A percentile compares a stretch with the other conserved stretches of the same genome.
phyloP scores from a whole-genome alignment of 345 rosid species.

The Euphorbia tirucalli region DNA sequence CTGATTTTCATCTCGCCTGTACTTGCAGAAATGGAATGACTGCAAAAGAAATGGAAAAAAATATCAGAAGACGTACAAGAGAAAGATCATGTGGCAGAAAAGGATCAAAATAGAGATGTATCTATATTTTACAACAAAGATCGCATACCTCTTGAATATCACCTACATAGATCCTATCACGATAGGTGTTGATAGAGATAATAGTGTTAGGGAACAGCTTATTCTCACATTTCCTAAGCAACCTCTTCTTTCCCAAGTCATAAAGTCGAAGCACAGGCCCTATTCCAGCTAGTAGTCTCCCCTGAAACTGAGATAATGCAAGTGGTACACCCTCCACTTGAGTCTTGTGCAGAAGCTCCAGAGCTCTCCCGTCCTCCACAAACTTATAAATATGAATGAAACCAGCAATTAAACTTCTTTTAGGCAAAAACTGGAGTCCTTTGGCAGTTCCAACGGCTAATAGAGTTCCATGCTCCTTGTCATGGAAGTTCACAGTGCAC shows the following conservation, averaged over 20 bases:
- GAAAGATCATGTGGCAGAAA: neutral
- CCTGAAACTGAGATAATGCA: slow-evolving; percentile 91
- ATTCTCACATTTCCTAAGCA: slow-evolving; percentile 95
- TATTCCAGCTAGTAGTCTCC: slow-evolving; percentile 87
- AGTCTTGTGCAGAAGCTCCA: slow-evolving; percentile 91
- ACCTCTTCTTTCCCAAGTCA: slow-evolving; percentile 85
- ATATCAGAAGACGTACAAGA: neutral
- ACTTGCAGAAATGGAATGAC: slow-evolving; percentile 99
- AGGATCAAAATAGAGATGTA: no score
- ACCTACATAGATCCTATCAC: slow-evolving; percentile 91
- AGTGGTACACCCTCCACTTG: slow-evolving; percentile 96
- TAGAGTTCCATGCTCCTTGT: slow-evolving; percentile 88
- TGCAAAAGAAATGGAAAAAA: slow-evolving; percentile 38
- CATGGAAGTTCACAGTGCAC: slow-evolving; percentile 92
- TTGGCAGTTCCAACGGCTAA: slow-evolving; percentile 94
- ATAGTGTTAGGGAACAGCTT: slow-evolving; percentile 90
- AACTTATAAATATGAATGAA: slow-evolving; percentile 88
- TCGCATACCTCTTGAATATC: slow-evolving; percentile 88
- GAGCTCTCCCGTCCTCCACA: slow-evolving; percentile 78
- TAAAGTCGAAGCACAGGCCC: slow-evolving; percentile 86
- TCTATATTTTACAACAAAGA: neutral
- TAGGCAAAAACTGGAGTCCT: slow-evolving; percentile 91
- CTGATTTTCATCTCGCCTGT: slow-evolving; percentile 95
- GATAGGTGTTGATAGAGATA: slow-evolving; percentile 71
- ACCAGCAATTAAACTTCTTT: slow-evolving; percentile 61